Evolutionary conservation across 1,139 yeast genomes (phyloP), one percentile per base, ranked within the genome.

Genomic region (Lodderomyces margitis): DNA sequence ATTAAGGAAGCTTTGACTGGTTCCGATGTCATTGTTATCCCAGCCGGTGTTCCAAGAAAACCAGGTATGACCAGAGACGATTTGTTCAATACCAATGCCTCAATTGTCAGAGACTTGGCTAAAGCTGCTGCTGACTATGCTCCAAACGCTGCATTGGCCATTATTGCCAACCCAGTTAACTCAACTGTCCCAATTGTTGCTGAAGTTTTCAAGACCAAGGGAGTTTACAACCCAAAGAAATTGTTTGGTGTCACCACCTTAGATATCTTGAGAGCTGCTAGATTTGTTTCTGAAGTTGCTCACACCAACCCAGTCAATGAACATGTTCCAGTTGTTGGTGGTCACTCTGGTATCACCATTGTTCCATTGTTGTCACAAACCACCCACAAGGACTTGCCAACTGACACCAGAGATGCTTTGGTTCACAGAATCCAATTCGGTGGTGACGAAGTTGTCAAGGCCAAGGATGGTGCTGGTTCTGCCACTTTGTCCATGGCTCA

Each of bases 31-130:
- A 86, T 91, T 49, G 80, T 91, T 46, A 86, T 91, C 62, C 96
- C 97, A 49, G 97, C 97, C 39, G 97, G 98, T 62, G 87, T 91
- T 46, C 97, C 97, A 64, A 82, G 98, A 74, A 91, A 91, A 74
- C 97, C 97, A 44, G 97, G 97, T 54, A 91, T 91, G 98, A 87
- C 97, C 52, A 83, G 98, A 68, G 97, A 91, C 64, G 97, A 91
- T 62, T 78, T 91, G 62, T 88, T 91, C 78, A 81, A 81, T 70
- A 87, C 92, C 72, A 91, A 91, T 62, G 96, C 96, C 38, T 85
- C 89, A 39, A 91, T 91, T 64, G 89, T 91, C 44, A 76, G 85
- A 53, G 91, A 82, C 63, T 74, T 91, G 57, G 91, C 95, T 51
- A 80, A 78, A 63, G 87, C 87, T 40, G 81, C 87, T 56, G 94